Evolutionary conservation across 352 stramenopile species (phyloP), one percentile per base, ranked within the genome.

Genomic region (Pythium phragmitis): DNA sequence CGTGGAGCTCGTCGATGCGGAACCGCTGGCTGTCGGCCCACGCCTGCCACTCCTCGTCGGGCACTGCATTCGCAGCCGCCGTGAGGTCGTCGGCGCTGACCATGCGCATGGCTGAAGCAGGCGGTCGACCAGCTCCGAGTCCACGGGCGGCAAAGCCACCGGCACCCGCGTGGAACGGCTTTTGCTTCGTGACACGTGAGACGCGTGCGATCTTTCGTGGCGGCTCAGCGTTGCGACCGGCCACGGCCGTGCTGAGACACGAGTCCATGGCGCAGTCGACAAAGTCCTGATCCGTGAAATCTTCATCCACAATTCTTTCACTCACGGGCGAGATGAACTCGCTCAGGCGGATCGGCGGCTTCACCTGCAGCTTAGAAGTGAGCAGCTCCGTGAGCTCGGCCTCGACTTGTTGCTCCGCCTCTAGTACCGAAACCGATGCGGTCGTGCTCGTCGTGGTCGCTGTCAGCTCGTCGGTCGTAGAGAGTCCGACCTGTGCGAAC

Each of bases 211-310:
- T 65, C 45, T 72, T 68, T 23, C 59, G 77, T 45, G 28, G 50
- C 19, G 49, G 66, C 60, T 84, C 58, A 57, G 70, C 26, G 12
- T 57, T 63, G 9, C 66, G 75, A 4, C 79, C 68, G 56, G 60
- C 30, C 37, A 89, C 74, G 4, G 63, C 62, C 13, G 73, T 70
- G 3, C 79, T 66, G 41, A 88, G 67, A 23, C 73, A 68, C 1
- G 69, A 66, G 46, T 88, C 72, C 37, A 89, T 48, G 2, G 78
- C 80, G 0, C 76, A 80, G 47, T 91, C 77, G 9, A 85, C 80
- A 69, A 89, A 91, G 55, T 91, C 79, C 34, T 87, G 78, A 54
- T 88, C 73, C 7, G 69, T 75, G 19, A 89, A 65, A 51, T 86
- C 73, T 59, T 88, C 79, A 26, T 91, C 80, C 19, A 72, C 67